A percentile compares a stretch with the other conserved stretches of the same genome.
These are phyloP conservation scores for Corymbia maculata DNA, from an alignment of 345 rosid genomes.

Conservation along the genomic window DNA sequence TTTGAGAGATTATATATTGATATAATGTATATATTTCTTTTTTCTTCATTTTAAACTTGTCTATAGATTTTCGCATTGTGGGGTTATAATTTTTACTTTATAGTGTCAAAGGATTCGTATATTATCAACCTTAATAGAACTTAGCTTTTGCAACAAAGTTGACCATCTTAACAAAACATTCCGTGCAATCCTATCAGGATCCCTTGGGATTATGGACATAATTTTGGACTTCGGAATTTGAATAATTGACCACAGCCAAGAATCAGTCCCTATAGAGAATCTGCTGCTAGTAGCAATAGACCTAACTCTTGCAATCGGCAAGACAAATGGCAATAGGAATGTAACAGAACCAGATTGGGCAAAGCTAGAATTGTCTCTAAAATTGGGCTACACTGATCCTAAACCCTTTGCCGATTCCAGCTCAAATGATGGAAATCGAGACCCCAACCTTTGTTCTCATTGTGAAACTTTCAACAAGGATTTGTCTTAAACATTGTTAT, in stretches of 20 bases:
- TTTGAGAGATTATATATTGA: neutral
- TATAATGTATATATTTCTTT: too few species aligned
- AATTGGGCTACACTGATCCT: neutral
- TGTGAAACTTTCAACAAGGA: neutral
- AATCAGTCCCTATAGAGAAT: neutral
- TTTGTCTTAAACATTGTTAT: neutral
- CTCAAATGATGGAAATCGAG: neutral
- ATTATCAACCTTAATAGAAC: neutral
- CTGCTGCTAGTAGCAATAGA: too few species aligned
- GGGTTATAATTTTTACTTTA: neutral
- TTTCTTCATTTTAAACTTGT: neutral
- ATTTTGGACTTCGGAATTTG: neutral
- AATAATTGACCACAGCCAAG: neutral
- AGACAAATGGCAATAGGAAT: neutral
- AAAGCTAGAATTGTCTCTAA: neutral
- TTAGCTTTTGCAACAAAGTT: neutral
- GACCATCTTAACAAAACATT: neutral
- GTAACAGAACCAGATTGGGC: neutral
- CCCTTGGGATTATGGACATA: too few species aligned
- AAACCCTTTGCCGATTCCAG: neutral
- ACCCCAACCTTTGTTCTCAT: neutral
- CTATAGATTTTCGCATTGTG: neutral
- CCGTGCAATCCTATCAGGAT: neutral
- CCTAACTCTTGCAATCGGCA: neutral
- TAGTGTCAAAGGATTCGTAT: neutral